phyloP scores from a whole-genome alignment of 495 filamentous ascomycete species.

The Massariosphaeria phaeospora region DNA sequence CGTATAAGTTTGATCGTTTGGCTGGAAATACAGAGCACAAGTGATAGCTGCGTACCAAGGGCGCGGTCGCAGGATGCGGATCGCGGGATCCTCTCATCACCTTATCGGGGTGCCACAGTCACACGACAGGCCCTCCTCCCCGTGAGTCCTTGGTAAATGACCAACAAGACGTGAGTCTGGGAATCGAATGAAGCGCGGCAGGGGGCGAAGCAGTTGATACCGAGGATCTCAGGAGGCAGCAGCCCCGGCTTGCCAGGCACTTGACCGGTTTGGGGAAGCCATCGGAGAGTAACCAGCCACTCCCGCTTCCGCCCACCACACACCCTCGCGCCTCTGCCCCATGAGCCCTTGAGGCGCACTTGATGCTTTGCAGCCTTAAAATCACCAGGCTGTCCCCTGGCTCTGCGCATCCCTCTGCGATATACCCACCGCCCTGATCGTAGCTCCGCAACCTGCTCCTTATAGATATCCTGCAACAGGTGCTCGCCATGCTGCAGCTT shows the following conservation, averaged over 20 bases:
- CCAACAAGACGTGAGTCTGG: too few species aligned
- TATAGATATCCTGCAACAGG: background rate
- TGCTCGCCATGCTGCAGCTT: slow-evolving; percentile 23
- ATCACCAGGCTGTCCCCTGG: slow-evolving; percentile 10
- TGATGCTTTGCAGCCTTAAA: slow-evolving; percentile 8
- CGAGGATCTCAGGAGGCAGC: background rate
- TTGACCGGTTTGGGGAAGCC: slow-evolving; percentile 13
- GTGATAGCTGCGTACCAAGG: background rate
- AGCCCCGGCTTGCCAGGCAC: background rate
- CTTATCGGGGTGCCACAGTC: background rate
- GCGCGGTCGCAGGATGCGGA: slow-evolving; percentile 7
- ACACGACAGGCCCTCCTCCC: background rate
- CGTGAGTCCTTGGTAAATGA: too few species aligned
- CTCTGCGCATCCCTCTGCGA: background rate
- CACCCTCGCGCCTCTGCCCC: background rate
- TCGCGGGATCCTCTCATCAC: slow-evolving; percentile 26
- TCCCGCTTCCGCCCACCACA: slow-evolving; percentile 26
- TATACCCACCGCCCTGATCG: background rate
- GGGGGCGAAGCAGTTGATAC: slow-evolving; percentile 10
- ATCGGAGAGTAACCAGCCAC: slow-evolving; percentile 11
- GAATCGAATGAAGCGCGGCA: too few species aligned
- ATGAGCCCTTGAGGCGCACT: slow-evolving; percentile 4
- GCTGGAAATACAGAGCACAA: background rate
- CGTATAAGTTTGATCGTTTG: too few species aligned
- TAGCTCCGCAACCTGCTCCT: background rate